Conservation (phyloP, 805 yeast species). For the Komagataella pseudopastoris region DNA sequence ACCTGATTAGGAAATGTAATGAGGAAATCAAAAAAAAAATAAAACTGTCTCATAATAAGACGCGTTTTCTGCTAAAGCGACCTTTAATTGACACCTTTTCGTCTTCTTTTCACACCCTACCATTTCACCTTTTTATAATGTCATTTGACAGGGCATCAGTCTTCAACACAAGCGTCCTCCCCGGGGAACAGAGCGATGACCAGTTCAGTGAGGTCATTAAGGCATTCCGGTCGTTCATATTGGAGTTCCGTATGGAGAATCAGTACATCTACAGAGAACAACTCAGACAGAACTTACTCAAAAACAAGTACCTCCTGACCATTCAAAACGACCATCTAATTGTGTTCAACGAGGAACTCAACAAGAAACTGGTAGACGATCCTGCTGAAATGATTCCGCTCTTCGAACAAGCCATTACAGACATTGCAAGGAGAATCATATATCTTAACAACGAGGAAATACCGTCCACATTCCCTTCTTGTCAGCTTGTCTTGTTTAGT, state of each 20-base stretch:
- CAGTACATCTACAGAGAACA: constrained; percentile 85
- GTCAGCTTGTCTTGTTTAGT: constrained; percentile 70
- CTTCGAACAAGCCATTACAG: constrained; percentile 73
- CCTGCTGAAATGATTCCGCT: constrained; percentile 82
- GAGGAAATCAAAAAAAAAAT: neutral
- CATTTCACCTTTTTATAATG: constrained; percentile 22
- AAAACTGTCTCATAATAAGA: neutral
- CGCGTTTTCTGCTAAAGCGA: neutral
- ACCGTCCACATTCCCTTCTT: constrained; percentile 51
- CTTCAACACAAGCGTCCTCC: constrained; percentile 70
- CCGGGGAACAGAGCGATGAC: constrained; percentile 65
- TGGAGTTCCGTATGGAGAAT: constrained; percentile 75
- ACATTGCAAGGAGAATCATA: constrained; percentile 67
- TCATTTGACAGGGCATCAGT: constrained; percentile 64
- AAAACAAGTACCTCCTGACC: constrained; percentile 55
- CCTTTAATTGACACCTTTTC: neutral
- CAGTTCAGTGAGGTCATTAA: constrained; percentile 55
- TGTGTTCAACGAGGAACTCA: constrained; percentile 79
- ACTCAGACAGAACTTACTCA: constrained; percentile 71
- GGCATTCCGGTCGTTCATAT: constrained; percentile 68
- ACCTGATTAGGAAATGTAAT: neutral
- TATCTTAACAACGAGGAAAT: constrained; percentile 37
- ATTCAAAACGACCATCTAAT: constrained; percentile 79
- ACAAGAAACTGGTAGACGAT: constrained; percentile 70
- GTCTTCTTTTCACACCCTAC: neutral